Evolutionary conservation across 2,329 filamentous ascomycete species (phyloP), one percentile per base, ranked within the genome.

Genomic region (Botrytis fragariae): DNA sequence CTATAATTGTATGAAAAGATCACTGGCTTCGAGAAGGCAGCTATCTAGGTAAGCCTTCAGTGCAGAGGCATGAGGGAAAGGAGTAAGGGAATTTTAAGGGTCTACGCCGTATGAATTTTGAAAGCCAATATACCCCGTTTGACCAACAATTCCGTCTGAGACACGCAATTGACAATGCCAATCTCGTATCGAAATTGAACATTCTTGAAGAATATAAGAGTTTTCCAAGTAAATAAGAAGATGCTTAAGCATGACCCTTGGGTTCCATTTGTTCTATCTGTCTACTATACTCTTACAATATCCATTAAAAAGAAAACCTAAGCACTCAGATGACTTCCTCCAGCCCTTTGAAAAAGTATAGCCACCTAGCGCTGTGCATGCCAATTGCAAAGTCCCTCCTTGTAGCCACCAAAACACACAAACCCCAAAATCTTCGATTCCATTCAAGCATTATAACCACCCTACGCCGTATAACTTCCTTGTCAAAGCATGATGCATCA

Each of bases 261-360:
- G 44, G 60, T 54, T 32, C 42, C 48, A 61, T 18, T 45, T 48
- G 20, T 45, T 68, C 63, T 69, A 72, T 71, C 42, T 64, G 29
- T 64, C 69, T 71, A 64, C 69, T 65, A 22, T 71, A 71, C 25
- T 72, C 63, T 61, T 72, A 72, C 71, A 72, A 32, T n/a, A 61
- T 35, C 22, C n/a, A 69, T 51, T 32, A 69, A 14, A 39, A 51
- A 57, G 39, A 45, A 54, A n/a, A 14, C 48, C 12, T 37, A n/a
- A 42, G 71, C 29, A 39, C 32, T 51, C 39, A 57, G 39, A 57
- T 29, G 25, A 59, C 48, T 44, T 25, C 59, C 54, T 20, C 29
- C 22, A 8, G 45, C 39, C 48, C 48, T 20, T 69, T 69, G 48
- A 69, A 57, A 59, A 37, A 44, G 54, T 57, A 14, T 67, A 20